A percentile compares a stretch with the other conserved stretches of the same genome.
phyloP scores from a whole-genome alignment of 2,329 filamentous ascomycete species.

The Arthrobotrys conoides region DNA sequence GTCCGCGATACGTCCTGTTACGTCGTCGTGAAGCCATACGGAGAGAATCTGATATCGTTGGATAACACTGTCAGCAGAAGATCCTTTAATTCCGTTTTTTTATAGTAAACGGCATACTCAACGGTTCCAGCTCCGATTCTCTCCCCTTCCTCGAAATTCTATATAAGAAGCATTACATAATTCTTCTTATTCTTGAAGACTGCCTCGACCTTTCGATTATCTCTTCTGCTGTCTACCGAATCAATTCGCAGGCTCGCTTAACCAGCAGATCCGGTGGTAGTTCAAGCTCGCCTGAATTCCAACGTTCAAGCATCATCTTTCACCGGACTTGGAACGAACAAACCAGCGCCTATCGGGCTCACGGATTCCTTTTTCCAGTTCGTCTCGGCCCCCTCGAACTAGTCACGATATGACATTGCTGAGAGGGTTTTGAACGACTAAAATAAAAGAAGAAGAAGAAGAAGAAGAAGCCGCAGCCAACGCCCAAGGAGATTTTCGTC shows the following conservation, averaged over 20 bases:
- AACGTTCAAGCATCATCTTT: constrained; percentile 17
- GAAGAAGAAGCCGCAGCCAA: too few species aligned
- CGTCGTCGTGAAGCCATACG: constrained; percentile 3
- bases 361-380: constrained; percentile 31
- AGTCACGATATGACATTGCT: constrained; percentile 24
- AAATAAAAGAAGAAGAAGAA: background rate
- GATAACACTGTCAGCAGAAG: constrained; percentile 24
- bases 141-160: constrained; percentile 40
- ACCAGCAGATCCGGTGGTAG: constrained; percentile 19
- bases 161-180: constrained; percentile 57
- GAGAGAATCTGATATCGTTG: constrained; percentile 14
- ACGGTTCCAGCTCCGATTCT: constrained; percentile 14
- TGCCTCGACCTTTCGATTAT: background rate
- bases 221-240: constrained; percentile 4
- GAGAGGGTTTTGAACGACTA: background rate
- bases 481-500: too few species aligned
- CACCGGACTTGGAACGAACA: background rate
- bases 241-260: constrained; percentile 35
- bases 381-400: constrained; percentile 47
- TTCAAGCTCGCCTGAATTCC: constrained; percentile 16
- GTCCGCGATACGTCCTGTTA: constrained; percentile 36
- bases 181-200: constrained; percentile 3
- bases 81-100: constrained; percentile 34
- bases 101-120: background rate
- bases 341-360: constrained; percentile 19